Percentiles rank a stretch among this genome's conserved stretches.
Evolutionary conservation across 257 asterid genomes (phyloP).

Genomic region (Jasminum sambac): DNA sequence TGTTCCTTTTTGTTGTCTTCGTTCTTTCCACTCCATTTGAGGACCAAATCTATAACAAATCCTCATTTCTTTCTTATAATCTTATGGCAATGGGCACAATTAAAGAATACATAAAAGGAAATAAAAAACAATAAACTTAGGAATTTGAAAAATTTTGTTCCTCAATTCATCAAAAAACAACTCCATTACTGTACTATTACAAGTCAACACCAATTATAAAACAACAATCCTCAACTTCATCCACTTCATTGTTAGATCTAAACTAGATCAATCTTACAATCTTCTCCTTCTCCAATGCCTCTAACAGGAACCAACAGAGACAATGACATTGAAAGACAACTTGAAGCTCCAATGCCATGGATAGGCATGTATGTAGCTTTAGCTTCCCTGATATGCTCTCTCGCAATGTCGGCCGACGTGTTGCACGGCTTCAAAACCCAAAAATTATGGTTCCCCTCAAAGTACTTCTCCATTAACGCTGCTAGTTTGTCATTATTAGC

Average conservation of each 20-base stretch:
- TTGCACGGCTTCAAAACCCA: conserved; percentile 27
- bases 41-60: not conserved
- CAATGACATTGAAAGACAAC: conserved; percentile 11
- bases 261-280: not conserved
- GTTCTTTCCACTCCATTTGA: not conserved
- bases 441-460: conserved; percentile 40
- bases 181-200: too few species aligned
- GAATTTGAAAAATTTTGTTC: too few species aligned
- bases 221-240: not conserved
- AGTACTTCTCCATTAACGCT: conserved; percentile 39
- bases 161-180: too few species aligned
- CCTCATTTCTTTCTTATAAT: not conserved
- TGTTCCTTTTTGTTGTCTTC: not conserved
- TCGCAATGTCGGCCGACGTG: conserved; percentile 42
- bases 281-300: conserved; percentile 9
- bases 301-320: not conserved
- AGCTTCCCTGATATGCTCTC: conserved; percentile 34
- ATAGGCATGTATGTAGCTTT: conserved; percentile 41
- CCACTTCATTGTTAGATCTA: not conserved
- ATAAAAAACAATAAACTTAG: too few species aligned
- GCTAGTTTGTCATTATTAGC: conserved; percentile 34
- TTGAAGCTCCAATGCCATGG: conserved; percentile 40
- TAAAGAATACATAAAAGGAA: too few species aligned
- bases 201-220: too few species aligned
- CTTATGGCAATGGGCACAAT: too few species aligned